These are phyloP conservation scores for Grigorovia jiainica DNA, from an alignment of 805 yeast species.

Conservation along the genomic window DNA sequence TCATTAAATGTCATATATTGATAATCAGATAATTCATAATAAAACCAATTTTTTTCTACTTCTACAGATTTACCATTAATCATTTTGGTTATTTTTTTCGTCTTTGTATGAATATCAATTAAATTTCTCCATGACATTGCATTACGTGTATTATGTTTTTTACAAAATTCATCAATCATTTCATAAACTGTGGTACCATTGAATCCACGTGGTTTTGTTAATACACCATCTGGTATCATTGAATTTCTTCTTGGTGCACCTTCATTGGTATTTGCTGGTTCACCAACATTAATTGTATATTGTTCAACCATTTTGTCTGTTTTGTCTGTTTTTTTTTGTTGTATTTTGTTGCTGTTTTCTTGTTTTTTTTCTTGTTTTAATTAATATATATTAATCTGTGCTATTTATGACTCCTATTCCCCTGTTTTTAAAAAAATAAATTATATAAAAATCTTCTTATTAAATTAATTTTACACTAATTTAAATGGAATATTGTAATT, in stretches of 20 bases:
- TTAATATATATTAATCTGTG: too few relatives aligned
- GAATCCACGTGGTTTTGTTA: constrained; percentile 54
- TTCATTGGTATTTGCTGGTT: constrained; percentile 58
- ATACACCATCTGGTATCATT: constrained; percentile 33
- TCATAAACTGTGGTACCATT: constrained; percentile 65
- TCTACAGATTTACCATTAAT: constrained; percentile 66
- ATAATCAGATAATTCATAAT: constrained; percentile 70
- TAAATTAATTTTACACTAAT: too few relatives aligned
- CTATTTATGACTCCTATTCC: too few relatives aligned
- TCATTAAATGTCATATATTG: constrained; percentile 54
- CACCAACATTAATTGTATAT: constrained; percentile 53
- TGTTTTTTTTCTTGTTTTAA: not conserved
- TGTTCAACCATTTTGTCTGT: constrained; percentile 14
- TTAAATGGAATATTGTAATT: too few relatives aligned
- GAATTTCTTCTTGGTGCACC: constrained; percentile 74
- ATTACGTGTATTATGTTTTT: constrained; percentile 41
- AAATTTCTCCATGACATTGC: constrained; percentile 76
- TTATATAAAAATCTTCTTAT: too few relatives aligned
- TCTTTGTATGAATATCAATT: constrained; percentile 65
- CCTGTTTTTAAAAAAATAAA: too few relatives aligned
- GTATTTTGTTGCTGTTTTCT: not conserved
- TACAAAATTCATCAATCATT: constrained; percentile 51
- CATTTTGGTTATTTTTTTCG: constrained; percentile 59
- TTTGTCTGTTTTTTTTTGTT: too few relatives aligned
- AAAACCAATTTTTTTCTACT: constrained; percentile 82